Base-by-base conservation (phyloP, 352 stramenopile genomes). In the Globisporangium recalcitrans region DNA sequence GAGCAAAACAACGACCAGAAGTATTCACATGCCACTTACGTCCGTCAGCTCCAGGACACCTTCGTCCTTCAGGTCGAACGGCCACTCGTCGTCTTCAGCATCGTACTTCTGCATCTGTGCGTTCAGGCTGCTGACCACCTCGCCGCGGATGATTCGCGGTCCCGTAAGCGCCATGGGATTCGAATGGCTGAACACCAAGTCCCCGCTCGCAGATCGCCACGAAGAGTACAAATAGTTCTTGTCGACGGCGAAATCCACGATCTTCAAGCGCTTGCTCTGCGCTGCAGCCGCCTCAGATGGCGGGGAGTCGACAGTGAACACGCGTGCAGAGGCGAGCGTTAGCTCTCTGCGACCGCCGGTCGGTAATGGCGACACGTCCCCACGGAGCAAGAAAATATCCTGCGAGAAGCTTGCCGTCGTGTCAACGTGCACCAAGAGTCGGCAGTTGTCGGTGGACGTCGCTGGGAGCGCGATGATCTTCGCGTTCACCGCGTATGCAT, bases 231-330 rank as follows among this genome's bases (percentile, higher is more conserved):
- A 54, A 24, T 78, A 79, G 27, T 77, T 80, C 44, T 87, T 78
- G 44, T 92, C 78, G 10, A 90, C 73, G 0, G 74, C 73, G 65
- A 92, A 90, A 55, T 90, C 80, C 22, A 92, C 76, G 60, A 92
- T 80, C 53, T 82, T 85, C 2, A 87, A 63, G 1, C 80, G 69
- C 27, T 82, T 73, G 31, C 78, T 74, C 1, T 44, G 40, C 42
- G 67, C 57, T 13, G 38, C 42, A 53, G 63, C 3, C 16, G 16
- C n/a, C n/a, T n/a, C 34, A 21, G 49, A 22, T 2, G 42, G 53
- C 16, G 47, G n/a, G 19, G 56, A 38, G 11, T 58, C 38, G 1
- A 88, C 64, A 1, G 71, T 79, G 56, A 91, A 91, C 6, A 90
- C 69, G 16, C 82, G 77, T 13, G 74, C 80, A 26, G 70, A 65